These are phyloP conservation scores for Kingdonia uniflora DNA, from an alignment of 164 flowering plant species.

Conservation along the genomic window DNA sequence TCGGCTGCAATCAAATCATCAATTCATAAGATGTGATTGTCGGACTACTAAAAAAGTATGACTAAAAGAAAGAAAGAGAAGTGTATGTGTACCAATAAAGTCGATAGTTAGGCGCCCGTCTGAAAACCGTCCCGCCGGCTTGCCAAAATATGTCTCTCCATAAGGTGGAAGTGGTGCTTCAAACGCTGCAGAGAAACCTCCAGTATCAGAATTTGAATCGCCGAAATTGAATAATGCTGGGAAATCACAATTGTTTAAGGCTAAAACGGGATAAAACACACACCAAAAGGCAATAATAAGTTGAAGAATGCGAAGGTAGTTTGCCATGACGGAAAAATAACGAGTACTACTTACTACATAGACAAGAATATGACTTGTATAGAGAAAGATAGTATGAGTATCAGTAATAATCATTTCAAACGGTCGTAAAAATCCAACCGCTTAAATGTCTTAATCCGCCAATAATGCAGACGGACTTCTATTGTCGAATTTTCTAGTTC, in stretches of 20 bases:
- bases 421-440: too few relatives aligned
- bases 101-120: constrained; percentile 53
- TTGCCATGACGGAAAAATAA: too few relatives aligned
- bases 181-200: constrained; percentile 5
- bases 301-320: too few relatives aligned
- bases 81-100: constrained; percentile 32
- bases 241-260: constrained; percentile 10
- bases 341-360: too few relatives aligned
- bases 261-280: neutral
- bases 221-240: constrained; percentile 6
- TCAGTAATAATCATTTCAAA: too few relatives aligned
- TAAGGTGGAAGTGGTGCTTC: constrained; percentile 17
- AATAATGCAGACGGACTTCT: too few relatives aligned
- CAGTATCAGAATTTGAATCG: constrained; percentile 8
- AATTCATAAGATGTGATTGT: neutral
- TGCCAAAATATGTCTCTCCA: constrained; percentile 37
- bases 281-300: too few relatives aligned
- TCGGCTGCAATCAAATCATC: constrained; percentile 1
- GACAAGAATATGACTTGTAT: too few relatives aligned
- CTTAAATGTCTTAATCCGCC: too few relatives aligned
- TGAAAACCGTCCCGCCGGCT: constrained; percentile 37
- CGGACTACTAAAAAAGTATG: neutral
- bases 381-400: too few relatives aligned
- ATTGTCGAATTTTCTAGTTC: too few relatives aligned
- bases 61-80: neutral